Conservation (phyloP, 1,284 basidiomycete genomes). For the Caloboletus inedulis region DNA sequence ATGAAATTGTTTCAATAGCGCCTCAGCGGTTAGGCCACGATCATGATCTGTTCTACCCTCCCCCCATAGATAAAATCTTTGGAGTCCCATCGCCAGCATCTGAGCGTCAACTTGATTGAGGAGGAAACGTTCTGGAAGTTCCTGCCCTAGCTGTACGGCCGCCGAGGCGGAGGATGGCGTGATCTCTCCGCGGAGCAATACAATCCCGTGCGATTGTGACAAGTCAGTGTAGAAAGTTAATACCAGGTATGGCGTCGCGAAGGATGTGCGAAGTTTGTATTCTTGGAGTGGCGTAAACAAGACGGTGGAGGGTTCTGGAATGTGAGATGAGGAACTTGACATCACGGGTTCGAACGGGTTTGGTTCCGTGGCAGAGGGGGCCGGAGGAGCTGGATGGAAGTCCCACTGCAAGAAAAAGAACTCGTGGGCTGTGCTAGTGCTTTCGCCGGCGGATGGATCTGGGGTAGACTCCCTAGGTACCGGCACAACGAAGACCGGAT, state of each 20-base stretch:
- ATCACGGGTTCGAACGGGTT: slow-evolving; percentile 42
- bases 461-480: slow-evolving; percentile 49
- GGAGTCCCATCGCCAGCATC: slow-evolving; percentile 70
- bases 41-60: slow-evolving; percentile 30
- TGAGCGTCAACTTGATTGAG: slow-evolving; percentile 81
- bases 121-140: slow-evolving; percentile 47
- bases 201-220: slow-evolving; percentile 72
- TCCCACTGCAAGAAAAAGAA: slow-evolving; percentile 89
- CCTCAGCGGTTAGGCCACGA: slow-evolving; percentile 35
- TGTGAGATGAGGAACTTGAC: slow-evolving; percentile 26
- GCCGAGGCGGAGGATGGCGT: slow-evolving; percentile 59
- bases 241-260: slow-evolving; percentile 89
- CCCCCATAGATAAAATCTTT: slow-evolving; percentile 79
- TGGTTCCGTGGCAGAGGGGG: slow-evolving; percentile 37
- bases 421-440: slow-evolving; percentile 54
- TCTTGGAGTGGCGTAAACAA: slow-evolving; percentile 94
- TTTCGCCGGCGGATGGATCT: slow-evolving; percentile 29
- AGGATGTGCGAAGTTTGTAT: slow-evolving; percentile 85
- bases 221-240: slow-evolving; percentile 94
- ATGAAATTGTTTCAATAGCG: slow-evolving; percentile 67
- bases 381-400: slow-evolving; percentile 66
- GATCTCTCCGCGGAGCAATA: slow-evolving; percentile 91
- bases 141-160: slow-evolving; percentile 18
- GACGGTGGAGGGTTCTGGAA: slow-evolving; percentile 63
- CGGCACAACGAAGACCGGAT: slow-evolving; percentile 79